Base-by-base conservation (phyloP, 1,284 basidiomycete species). In the Porodaedalea pini region DNA sequence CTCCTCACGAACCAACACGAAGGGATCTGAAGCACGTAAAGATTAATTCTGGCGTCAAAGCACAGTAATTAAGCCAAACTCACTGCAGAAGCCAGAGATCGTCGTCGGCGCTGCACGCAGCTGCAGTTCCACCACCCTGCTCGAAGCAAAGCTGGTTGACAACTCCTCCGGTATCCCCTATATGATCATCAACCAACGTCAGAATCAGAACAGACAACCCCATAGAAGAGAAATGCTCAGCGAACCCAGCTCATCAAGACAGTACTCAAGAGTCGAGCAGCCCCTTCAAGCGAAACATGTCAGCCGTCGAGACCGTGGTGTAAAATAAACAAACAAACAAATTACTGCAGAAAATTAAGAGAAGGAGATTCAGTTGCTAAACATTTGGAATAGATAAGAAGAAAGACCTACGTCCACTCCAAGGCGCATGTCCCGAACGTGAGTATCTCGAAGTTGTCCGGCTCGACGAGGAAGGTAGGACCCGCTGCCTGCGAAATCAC, bases 391-490 rank as follows among this genome's bases (percentile, higher is more conserved):
- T 43, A 6, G 40, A 43, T 17, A 10, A 37, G n/a, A 37, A 37
- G n/a, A 37, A n/a, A n/a, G 44, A 63, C 53, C 60, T 69, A 68
- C 60, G 66, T 59, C 56, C 69, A 67, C 63, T 65, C 67, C 60
- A 66, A 63, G 29, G 65, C 64, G 57, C 68, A 69, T 4, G 69
- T 70, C 15, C 66, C 66, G 60, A 65, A 68, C 11, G 64, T 60
- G 54, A 69, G 62, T 45, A 63, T 62, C 54, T 68, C 63, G 21
- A 61, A 63, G 56, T 63, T 63, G 51, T 59, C 40, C 8, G 63
- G 57, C n/a, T 58, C 49, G 11, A 68, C 67, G 39, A 49, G 40
- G 66, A 68, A 70, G 1, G 64, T 65, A 29, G 68, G 62, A 44
- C 61, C 68, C 63, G 58, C 17, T 8, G 67, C 56, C 51, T 68